Evolutionary conservation across 2,329 filamentous ascomycete species (phyloP).

Genomic region (Zasmidium cellare): DNA sequence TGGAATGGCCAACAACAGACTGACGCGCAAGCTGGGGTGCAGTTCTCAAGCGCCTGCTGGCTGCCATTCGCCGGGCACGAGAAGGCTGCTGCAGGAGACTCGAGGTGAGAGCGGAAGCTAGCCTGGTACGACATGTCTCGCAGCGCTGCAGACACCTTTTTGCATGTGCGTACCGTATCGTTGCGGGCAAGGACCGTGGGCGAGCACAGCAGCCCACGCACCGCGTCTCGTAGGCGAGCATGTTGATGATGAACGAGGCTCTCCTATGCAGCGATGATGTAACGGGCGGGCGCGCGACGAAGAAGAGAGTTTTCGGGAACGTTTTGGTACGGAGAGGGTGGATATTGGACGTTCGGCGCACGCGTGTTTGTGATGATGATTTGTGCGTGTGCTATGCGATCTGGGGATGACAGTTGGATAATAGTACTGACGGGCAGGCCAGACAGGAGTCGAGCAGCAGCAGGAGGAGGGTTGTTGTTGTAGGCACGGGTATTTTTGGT

Average conservation of each 20-base stretch:
- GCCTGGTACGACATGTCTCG: background rate
- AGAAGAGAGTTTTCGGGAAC: background rate
- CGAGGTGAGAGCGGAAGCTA: background rate
- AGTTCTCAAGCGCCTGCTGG: background rate
- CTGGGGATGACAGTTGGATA: too few relatives aligned
- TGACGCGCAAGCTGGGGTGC: background rate
- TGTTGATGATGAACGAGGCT: constrained; percentile 4
- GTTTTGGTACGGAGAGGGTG: background rate
- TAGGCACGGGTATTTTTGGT: background rate
- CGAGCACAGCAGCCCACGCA: background rate
- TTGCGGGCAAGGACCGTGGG: background rate
- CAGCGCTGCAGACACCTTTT: background rate
- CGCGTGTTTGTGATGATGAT: background rate
- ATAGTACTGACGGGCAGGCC: too few relatives aligned
- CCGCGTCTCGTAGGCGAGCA: background rate
- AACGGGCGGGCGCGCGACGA: background rate
- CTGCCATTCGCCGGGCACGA: background rate
- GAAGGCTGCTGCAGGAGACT: background rate
- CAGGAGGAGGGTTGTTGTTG: too few relatives aligned
- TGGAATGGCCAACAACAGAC: background rate
- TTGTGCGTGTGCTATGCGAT: background rate
- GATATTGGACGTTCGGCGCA: background rate
- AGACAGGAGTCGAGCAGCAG: too few relatives aligned
- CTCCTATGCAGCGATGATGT: background rate
- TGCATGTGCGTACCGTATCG: constrained; percentile 1